Evolutionary conservation across 441 rosid species (phyloP).

Genomic region (Bocquillonia castaneifolia): DNA sequence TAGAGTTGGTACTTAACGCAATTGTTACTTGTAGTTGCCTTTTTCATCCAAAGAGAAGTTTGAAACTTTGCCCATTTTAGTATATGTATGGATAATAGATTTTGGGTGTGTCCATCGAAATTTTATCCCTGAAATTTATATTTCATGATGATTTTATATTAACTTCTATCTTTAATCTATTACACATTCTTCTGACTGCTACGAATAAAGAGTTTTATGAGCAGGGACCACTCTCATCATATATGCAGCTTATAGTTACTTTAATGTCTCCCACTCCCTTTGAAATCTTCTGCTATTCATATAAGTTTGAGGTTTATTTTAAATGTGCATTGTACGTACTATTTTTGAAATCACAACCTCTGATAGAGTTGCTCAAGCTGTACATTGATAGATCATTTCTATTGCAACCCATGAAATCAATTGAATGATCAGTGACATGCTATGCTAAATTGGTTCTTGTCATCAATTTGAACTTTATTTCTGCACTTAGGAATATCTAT

Average conservation of each 20-base stretch:
- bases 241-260: neutral
- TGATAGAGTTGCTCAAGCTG: neutral
- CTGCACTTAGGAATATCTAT: neutral
- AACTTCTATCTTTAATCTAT: neutral
- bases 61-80: neutral
- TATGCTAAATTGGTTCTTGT: constrained; percentile 5
- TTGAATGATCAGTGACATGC: neutral
- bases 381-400: neutral
- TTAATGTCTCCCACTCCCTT: too few species aligned
- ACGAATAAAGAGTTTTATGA: neutral
- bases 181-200: neutral
- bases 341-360: neutral
- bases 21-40: neutral
- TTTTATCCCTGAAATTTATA: neutral
- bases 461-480: constrained; percentile 6
- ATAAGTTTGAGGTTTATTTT: neutral
- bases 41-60: neutral
- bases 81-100: neutral
- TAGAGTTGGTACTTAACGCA: neutral
- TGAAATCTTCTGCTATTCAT: too few species aligned
- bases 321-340: neutral
- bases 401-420: neutral
- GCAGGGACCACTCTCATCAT: neutral
- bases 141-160: neutral
- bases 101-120: neutral